These are phyloP conservation scores for Penicillium palitans DNA, from an alignment of 2,329 filamentous ascomycete species.

Conservation along the genomic window DNA sequence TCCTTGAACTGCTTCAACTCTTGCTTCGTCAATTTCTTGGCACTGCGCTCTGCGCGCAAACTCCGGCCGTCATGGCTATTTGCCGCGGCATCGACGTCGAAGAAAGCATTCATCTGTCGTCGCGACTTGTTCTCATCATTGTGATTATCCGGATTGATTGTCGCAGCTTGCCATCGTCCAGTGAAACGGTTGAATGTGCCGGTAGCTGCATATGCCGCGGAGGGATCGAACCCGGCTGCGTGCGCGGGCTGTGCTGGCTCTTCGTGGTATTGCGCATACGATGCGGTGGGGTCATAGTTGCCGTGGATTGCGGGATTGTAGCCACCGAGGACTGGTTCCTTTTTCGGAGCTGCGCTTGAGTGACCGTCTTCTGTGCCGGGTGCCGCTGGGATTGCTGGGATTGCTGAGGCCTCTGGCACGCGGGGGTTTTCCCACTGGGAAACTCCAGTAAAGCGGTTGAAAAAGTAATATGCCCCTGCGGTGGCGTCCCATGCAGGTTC, in stretches of 20 bases:
- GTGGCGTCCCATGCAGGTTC: constrained; percentile 72
- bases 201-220: constrained; percentile 62
- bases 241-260: constrained; percentile 31
- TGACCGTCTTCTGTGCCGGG: constrained; percentile 31
- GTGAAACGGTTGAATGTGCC: constrained; percentile 91
- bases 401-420: constrained; percentile 50
- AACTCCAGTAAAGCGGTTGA: constrained; percentile 73
- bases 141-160: constrained; percentile 71
- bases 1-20: constrained; percentile 91
- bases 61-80: constrained; percentile 88
- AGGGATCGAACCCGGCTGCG: constrained; percentile 38
- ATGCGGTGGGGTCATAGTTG: constrained; percentile 93
- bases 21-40: constrained; percentile 78
- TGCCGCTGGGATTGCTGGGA: constrained; percentile 21
- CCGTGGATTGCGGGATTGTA: constrained; percentile 97
- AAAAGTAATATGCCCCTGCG: constrained; percentile 75
- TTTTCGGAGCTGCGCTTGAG: constrained; percentile 33
- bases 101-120: constrained; percentile 90
- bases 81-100: constrained; percentile 91
- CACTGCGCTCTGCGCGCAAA: constrained; percentile 83
- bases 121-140: constrained; percentile 83
- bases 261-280: constrained; percentile 71
- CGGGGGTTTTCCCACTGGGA: constrained; percentile 88
- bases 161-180: constrained; percentile 72
- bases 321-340: constrained; percentile 60